Evolutionary conservation across 345 rosid species (phyloP).

Genomic region (Rhizophora apiculata): DNA sequence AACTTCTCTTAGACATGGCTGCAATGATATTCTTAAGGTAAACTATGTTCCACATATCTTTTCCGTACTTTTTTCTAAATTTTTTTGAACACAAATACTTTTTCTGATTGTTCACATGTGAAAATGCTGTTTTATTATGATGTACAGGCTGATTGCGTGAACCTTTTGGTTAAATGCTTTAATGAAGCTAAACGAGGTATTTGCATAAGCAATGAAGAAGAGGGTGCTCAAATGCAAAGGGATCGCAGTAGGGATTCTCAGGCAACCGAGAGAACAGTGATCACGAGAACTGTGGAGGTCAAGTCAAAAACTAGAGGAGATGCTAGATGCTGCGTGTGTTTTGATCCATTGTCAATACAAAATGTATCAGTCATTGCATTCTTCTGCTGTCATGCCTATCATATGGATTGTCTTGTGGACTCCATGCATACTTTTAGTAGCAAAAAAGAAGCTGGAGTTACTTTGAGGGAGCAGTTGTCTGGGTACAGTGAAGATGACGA

Average conservation of each 20-base stretch:
- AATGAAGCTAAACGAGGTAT: conserved; percentile 84
- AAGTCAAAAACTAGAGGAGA: conserved; percentile 88
- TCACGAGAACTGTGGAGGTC: conserved; percentile 55
- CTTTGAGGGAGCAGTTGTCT: conserved; percentile 27
- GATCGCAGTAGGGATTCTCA: conserved; percentile 45
- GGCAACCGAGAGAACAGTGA: conserved; percentile 40
- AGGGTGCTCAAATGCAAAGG: conserved; percentile 52
- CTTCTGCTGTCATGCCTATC: conserved; percentile 98
- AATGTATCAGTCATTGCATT: conserved; percentile 68
- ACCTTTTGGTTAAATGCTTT: conserved; percentile 82
- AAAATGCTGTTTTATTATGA: conserved; percentile 12
- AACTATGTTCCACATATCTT: no score
- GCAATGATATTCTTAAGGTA: conserved; percentile 97
- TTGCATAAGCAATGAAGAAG: conserved; percentile 66
- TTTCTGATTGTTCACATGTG: neutral
- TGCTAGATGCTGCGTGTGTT: conserved; percentile 94
- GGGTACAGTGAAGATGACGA: conserved; percentile 43
- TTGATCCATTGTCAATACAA: conserved; percentile 79
- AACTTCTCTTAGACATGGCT: conserved; percentile 95
- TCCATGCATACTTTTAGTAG: conserved; percentile 51
- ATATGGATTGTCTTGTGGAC: conserved; percentile 75
- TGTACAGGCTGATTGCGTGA: conserved; percentile 82
- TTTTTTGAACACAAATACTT: neutral
- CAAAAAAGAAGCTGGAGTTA: conserved; percentile 35
- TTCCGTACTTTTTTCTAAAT: neutral